A percentile compares a stretch with the other conserved stretches of the same genome.
phyloP scores from a whole-genome alignment of 306 rosid species.

The Hippophae rhamnoides region DNA sequence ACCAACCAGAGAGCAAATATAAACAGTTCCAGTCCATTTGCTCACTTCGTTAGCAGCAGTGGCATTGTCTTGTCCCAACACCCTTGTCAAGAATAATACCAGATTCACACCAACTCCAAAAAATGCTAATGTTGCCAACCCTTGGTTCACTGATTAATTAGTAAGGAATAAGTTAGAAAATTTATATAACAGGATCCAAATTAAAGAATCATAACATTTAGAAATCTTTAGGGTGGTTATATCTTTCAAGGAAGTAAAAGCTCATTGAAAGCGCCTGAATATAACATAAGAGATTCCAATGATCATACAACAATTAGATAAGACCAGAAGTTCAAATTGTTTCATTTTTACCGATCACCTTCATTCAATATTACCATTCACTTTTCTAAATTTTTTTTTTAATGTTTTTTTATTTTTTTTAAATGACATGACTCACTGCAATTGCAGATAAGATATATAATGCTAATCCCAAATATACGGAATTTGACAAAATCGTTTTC shows the following conservation, averaged over 20 bases:
- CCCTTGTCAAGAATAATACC: conserved; percentile 82
- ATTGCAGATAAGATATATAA: too few relatives aligned
- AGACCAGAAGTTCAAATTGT: too few relatives aligned
- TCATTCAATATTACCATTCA: too few relatives aligned
- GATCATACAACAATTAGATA: too few relatives aligned
- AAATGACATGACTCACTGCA: too few relatives aligned
- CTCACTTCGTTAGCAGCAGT: conserved; percentile 84
- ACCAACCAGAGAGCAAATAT: conserved; percentile 89
- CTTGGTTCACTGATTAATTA: conserved; percentile 77
- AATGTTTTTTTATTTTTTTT: too few relatives aligned
- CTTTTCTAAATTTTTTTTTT: too few relatives aligned
- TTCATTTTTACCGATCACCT: too few relatives aligned
- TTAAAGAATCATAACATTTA: not conserved
- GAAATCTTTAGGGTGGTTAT: not conserved
- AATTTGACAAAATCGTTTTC: too few relatives aligned
- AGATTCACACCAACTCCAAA: conserved; percentile 90
- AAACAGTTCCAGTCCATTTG: conserved; percentile 96
- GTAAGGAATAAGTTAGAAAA: conserved; percentile 22
- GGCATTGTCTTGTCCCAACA: conserved; percentile 70
- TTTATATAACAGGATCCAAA: not conserved
- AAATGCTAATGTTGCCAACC: conserved; percentile 81
- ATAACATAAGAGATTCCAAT: too few relatives aligned
- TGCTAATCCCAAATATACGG: too few relatives aligned
- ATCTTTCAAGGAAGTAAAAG: too few relatives aligned
- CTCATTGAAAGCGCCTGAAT: not conserved